Conservation (phyloP, 345 rosid species). For the Carallia pectinifolia region DNA sequence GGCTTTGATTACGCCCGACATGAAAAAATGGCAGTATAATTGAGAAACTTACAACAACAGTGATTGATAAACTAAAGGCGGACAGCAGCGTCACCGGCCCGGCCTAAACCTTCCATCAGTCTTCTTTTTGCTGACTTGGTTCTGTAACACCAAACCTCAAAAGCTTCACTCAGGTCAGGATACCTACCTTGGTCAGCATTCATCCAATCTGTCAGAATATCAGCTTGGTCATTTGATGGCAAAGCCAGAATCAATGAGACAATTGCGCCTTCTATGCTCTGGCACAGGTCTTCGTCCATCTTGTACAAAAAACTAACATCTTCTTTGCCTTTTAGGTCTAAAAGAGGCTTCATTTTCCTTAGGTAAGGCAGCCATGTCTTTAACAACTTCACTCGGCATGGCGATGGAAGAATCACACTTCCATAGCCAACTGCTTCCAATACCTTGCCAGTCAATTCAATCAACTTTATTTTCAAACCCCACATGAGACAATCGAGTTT, state of each 20-base stretch:
- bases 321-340: constrained; percentile 46
- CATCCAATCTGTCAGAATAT: constrained; percentile 89
- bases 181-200: constrained; percentile 52
- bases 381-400: constrained; percentile 48
- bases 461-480: constrained; percentile 69
- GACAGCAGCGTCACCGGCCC: constrained; percentile 30
- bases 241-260: constrained; percentile 69
- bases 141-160: constrained; percentile 94
- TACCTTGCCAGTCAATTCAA: constrained; percentile 76
- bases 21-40: constrained; percentile 12
- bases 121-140: constrained; percentile 94
- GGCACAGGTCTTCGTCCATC: constrained; percentile 83
- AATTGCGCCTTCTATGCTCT: constrained; percentile 73
- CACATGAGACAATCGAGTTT: constrained; percentile 55
- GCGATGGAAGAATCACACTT: constrained; percentile 62
- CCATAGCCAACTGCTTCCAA: constrained; percentile 95
- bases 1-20: background rate
- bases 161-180: constrained; percentile 93
- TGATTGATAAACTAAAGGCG: constrained; percentile 29
- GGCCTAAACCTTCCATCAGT: constrained; percentile 55
- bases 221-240: constrained; percentile 85
- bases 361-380: constrained; percentile 87
- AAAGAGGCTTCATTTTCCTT: constrained; percentile 66
- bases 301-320: constrained; percentile 45
- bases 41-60: constrained; percentile 16